These are phyloP conservation scores for Peronospora destructor DNA, from an alignment of 352 stramenopile species.

Conservation along the genomic window DNA sequence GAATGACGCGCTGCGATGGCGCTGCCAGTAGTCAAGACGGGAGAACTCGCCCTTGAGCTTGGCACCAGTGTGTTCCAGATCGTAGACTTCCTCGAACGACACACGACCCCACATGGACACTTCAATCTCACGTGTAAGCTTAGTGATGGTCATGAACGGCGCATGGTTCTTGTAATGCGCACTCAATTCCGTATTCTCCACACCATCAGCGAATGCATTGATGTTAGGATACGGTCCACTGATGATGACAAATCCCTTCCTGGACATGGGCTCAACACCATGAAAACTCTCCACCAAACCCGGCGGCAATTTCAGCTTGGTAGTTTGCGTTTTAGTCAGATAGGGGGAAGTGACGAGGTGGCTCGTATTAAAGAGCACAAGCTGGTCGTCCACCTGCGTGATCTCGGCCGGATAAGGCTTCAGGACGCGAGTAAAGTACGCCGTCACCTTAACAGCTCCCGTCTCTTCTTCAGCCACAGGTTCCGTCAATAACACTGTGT, in stretches of 20 bases:
- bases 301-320: constrained; percentile 79
- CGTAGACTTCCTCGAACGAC: constrained; percentile 83
- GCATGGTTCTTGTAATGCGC: constrained; percentile 86
- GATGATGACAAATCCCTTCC: constrained; percentile 69
- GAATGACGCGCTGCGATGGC: constrained; percentile 68
- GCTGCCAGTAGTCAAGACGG: constrained; percentile 75
- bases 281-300: constrained; percentile 66
- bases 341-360: constrained; percentile 74
- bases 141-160: constrained; percentile 82
- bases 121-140: constrained; percentile 82
- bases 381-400: constrained; percentile 76
- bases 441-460: constrained; percentile 64
- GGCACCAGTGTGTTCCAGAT: constrained; percentile 80
- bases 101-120: constrained; percentile 88
- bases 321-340: constrained; percentile 69
- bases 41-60: constrained; percentile 83
- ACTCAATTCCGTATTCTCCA: constrained; percentile 20
- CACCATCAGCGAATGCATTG: constrained; percentile 29
- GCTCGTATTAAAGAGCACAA: constrained; percentile 69
- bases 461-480: constrained; percentile 42
- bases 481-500: constrained; percentile 66
- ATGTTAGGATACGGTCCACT: constrained; percentile 77
- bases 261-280: constrained; percentile 43
- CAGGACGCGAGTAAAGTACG: constrained; percentile 73
- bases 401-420: constrained; percentile 74